Evolutionary conservation across 805 yeast genomes (phyloP), one percentile per base, ranked within the genome.

Genomic region (Kazachstania africana): DNA sequence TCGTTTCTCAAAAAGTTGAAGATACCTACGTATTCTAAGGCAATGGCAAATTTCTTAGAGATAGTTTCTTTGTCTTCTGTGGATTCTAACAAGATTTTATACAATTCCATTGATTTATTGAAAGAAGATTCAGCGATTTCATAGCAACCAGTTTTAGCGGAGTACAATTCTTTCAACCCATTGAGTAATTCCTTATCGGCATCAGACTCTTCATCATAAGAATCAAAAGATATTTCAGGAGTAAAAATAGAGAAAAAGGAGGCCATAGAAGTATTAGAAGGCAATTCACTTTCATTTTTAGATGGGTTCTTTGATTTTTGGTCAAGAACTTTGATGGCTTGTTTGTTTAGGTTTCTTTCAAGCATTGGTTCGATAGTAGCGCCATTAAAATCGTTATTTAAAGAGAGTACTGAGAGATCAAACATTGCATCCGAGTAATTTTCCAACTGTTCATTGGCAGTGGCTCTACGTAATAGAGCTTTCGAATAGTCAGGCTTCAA

Each of bases 391-490:
- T 91, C 91, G 36, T 91, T 91, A 53, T 75, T 72, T 37, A 91
- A 71, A 30, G 94, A 77, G 46, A 87, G 70, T 3, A 93, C 85
- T 33, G 96, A 87, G 56, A 81, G 70, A 60, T 91, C 98, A 57
- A 78, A 75, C 72, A 84, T 77, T 27, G 98, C 87, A 36, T 87
- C 94, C 28, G 74, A 71, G 59, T 70, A 85, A 42, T 69, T 64
- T 46, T 74, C 94, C 39, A 84, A 59, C 42, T 73, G 70, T 63
- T 91, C 98, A 55, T 79, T 78, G 20, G 96, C 94, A 43, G 78
- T 73, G 21, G 95, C 95, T 60, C 98, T 79, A 62, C 99, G 83
- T 48, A 83, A 64, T 40, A 85, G 66, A 59, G 96, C 91, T 64
- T 91, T 91, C 48, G 82, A 65, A 62, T 91, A 88, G 54, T 80